These are phyloP conservation scores for Backusella tuberculispora DNA, from an alignment of 192 early-diverging fungal species.

Conservation along the genomic window DNA sequence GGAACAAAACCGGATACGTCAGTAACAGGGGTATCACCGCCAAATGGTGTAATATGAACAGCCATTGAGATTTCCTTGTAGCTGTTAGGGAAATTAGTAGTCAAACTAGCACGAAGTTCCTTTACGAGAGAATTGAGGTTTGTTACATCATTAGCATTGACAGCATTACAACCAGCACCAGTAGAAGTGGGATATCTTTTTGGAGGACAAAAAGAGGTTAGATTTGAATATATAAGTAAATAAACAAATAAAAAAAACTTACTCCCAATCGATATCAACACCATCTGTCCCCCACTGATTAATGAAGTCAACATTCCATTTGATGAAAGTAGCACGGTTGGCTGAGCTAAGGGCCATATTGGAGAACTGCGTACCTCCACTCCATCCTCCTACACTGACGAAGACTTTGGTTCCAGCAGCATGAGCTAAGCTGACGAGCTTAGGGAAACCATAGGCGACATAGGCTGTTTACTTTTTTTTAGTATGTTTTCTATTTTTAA, in stretches of 20 bases:
- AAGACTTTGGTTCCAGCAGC: slow-evolving; percentile 35
- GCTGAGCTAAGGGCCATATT: slow-evolving; percentile 44
- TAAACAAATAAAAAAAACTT: not conserved
- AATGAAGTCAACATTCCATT: slow-evolving; percentile 53
- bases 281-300: slow-evolving; percentile 64
- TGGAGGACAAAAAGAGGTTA: not conserved
- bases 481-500: no score
- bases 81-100: slow-evolving; percentile 37
- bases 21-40: slow-evolving; percentile 43
- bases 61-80: slow-evolving; percentile 67
- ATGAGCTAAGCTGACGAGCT: not conserved
- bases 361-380: slow-evolving; percentile 60
- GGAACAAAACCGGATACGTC: slow-evolving; percentile 64
- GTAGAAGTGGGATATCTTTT: slow-evolving; percentile 60
- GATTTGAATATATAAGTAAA: not conserved
- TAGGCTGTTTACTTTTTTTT: not conserved
- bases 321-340: slow-evolving; percentile 52
- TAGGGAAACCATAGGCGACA: slow-evolving; percentile 13
- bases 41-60: slow-evolving; percentile 65
- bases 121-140: slow-evolving; percentile 64
- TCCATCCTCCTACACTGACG: slow-evolving; percentile 69
- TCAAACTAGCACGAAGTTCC: slow-evolving; percentile 57
- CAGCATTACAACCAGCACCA: slow-evolving; percentile 64
- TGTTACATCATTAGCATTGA: slow-evolving; percentile 45
- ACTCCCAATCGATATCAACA: slow-evolving; percentile 74